A percentile compares a stretch with the other conserved stretches of the same genome.
phyloP scores from a whole-genome alignment of 768 basidiomycete genomes.

The Hericium rajendrae region DNA sequence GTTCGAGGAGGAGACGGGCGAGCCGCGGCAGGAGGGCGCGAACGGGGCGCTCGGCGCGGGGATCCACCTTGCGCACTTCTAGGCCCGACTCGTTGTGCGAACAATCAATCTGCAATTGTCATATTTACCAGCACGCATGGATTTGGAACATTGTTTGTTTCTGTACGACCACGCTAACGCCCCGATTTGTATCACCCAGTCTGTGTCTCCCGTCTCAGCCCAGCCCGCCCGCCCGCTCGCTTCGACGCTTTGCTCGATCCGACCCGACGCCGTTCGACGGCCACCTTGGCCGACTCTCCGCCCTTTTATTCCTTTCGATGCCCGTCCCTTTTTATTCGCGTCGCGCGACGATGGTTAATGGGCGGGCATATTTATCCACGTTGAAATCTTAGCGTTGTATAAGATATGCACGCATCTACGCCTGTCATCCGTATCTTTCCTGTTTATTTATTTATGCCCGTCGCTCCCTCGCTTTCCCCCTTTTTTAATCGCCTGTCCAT shows the following conservation, averaged over 20 bases:
- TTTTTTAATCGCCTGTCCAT: background rate
- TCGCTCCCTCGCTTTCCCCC: background rate
- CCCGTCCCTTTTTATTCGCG: background rate
- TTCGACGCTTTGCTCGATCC: too few relatives aligned
- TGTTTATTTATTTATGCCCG: background rate
- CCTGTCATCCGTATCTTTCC: background rate
- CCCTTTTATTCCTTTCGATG: background rate
- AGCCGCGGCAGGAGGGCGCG: constrained; percentile 6
- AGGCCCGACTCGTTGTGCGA: background rate
- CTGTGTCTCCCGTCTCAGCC: background rate
- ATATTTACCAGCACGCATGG: constrained; percentile 14
- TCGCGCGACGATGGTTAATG: too few relatives aligned
- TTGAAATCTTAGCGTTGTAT: too few relatives aligned
- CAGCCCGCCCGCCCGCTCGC: background rate
- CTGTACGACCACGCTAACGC: constrained; percentile 6
- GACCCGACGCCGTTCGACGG: background rate
- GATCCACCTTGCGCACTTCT: constrained; percentile 13
- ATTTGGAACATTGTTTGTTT: constrained; percentile 10
- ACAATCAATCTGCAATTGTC: constrained; percentile 17
- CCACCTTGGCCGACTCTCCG: background rate
- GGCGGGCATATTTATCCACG: too few relatives aligned
- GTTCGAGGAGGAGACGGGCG: constrained; percentile 13
- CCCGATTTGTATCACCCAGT: constrained; percentile 9
- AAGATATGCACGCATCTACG: too few relatives aligned
- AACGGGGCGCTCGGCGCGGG: constrained; percentile 13